These are phyloP conservation scores for Phytophthora syringae DNA, from an alignment of 352 stramenopile genomes.

Conservation along the genomic window DNA sequence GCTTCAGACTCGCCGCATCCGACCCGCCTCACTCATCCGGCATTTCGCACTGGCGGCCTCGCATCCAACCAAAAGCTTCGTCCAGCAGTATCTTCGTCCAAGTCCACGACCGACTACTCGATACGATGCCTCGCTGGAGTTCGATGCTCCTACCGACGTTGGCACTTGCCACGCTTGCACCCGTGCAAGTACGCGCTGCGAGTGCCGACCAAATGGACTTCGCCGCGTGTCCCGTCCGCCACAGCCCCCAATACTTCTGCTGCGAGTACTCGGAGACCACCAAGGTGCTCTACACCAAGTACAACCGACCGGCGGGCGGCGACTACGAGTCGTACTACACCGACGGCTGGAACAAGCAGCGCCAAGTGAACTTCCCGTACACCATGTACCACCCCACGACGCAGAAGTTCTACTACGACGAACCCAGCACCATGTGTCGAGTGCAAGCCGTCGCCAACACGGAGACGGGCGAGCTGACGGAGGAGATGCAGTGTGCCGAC, in stretches of 20 bases:
- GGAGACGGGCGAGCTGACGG: slow-evolving; percentile 25
- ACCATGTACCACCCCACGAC: slow-evolving; percentile 43
- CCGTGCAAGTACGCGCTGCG: slow-evolving; percentile 15
- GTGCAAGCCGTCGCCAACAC: slow-evolving; percentile 32
- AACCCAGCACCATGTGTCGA: slow-evolving; percentile 38
- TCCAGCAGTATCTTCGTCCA: too few relatives aligned
- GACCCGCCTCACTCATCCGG: slow-evolving; percentile 15
- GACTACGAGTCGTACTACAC: slow-evolving; percentile 63
- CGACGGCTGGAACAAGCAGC: slow-evolving; percentile 67
- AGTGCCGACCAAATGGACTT: slow-evolving; percentile 54
- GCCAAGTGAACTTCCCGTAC: slow-evolving; percentile 66
- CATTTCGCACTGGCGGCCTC: slow-evolving; percentile 1
- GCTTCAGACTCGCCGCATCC: neutral
- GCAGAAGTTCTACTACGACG: slow-evolving; percentile 38
- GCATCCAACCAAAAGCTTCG: neutral
- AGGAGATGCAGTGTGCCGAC: slow-evolving; percentile 46
- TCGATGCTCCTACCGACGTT: slow-evolving; percentile 12
- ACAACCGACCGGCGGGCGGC: slow-evolving; percentile 54
- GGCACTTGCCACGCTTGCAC: slow-evolving; percentile 10
- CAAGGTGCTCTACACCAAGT: slow-evolving; percentile 54
- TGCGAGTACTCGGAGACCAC: slow-evolving; percentile 48
- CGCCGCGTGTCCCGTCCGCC: slow-evolving; percentile 66
- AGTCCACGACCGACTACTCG: too few relatives aligned
- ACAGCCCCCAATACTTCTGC: slow-evolving; percentile 61
- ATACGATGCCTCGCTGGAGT: slow-evolving; percentile 21